Base-by-base conservation (phyloP, 1,284 basidiomycete species). In the Cutaneotrichosporon sp. region DNA sequence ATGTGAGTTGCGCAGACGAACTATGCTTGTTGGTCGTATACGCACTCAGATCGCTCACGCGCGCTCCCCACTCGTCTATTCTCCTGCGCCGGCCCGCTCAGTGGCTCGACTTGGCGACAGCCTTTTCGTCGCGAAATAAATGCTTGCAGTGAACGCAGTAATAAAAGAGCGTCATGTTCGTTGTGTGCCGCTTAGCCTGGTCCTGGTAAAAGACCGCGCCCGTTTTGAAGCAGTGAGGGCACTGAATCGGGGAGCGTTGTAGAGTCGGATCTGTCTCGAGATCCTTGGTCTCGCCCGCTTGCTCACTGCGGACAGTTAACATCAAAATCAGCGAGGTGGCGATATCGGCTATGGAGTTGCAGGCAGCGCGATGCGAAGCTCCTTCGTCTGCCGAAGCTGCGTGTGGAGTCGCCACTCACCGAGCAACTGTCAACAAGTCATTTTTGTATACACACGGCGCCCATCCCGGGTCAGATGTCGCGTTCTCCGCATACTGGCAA, bases 141-240 rank as follows among this genome's bases (percentile, higher is more conserved):
- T 86, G 77, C 62, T 86, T 85, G 72, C 89, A 96, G 67, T 85
- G 84, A n/a, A 83, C 82, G 70, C 91, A 96, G 42, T 90, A 88
- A 72, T 86, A 94, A 78, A 94, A 96, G 2, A 94, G 80, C 35
- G 89, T 90, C 91, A 75, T 75, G 58, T 74, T 74, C 34, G 74
- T 94, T 65, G 92, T 88, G 64, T 88, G 89, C 48, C 91, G 84
- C 70, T 92, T 91, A 14, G 89, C 93, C 72, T 96, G 91, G 75
- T 94, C 91, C 75, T 94, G 91, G 74, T 87, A 96, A 71, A 88
- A 84, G 14, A 96, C 91, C 44, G 88, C 84, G 66, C 90, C 72
- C 37, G 66, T 57, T 51, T 73, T 60, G 29, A 61, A 56, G 56
- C 77, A 78, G 27, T 63, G 51, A 1, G 76, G 76, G 62, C 77